These are phyloP conservation scores for Cutaneotrichosporon sp. DNA, from an alignment of 1,284 basidiomycete species.

Conservation along the genomic window DNA sequence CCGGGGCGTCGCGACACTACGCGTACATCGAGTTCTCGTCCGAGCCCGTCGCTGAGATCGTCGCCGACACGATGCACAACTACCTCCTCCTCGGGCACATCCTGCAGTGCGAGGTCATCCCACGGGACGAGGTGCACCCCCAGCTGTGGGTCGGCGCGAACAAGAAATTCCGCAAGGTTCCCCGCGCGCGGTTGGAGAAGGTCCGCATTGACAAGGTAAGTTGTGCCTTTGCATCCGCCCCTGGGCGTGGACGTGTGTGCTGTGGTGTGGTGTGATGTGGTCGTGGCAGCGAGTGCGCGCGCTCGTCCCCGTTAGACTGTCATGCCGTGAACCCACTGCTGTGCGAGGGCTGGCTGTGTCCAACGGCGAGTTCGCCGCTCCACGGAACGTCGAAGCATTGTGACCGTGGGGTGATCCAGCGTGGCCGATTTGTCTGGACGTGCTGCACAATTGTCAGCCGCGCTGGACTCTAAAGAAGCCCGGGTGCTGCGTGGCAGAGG, in stretches of 20 bases:
- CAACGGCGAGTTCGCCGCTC: no score
- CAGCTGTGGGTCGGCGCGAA: slow-evolving; percentile 97
- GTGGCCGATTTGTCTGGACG: no score
- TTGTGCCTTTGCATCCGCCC: not conserved
- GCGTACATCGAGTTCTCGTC: slow-evolving; percentile 94
- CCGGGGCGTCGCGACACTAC: slow-evolving; percentile 93
- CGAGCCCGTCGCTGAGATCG: slow-evolving; percentile 82
- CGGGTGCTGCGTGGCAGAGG: no score
- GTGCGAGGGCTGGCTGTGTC: no score
- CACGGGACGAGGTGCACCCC: slow-evolving; percentile 82
- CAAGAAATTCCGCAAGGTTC: slow-evolving; percentile 76
- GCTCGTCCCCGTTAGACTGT: no score
- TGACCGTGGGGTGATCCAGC: no score
- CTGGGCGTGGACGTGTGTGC: not conserved
- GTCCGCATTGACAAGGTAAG: slow-evolving; percentile 73
- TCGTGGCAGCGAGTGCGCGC: no score
- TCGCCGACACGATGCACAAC: slow-evolving; percentile 98
- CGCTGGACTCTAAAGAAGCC: no score
- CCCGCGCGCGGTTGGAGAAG: slow-evolving; percentile 65
- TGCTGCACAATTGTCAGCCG: no score
- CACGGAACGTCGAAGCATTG: no score
- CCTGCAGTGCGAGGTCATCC: slow-evolving; percentile 75
- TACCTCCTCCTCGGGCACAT: slow-evolving; percentile 93
- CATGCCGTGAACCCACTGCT: no score
- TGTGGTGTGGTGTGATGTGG: no score